phyloP scores from a whole-genome alignment of 257 asterid species.

The Solanum rostratum region DNA sequence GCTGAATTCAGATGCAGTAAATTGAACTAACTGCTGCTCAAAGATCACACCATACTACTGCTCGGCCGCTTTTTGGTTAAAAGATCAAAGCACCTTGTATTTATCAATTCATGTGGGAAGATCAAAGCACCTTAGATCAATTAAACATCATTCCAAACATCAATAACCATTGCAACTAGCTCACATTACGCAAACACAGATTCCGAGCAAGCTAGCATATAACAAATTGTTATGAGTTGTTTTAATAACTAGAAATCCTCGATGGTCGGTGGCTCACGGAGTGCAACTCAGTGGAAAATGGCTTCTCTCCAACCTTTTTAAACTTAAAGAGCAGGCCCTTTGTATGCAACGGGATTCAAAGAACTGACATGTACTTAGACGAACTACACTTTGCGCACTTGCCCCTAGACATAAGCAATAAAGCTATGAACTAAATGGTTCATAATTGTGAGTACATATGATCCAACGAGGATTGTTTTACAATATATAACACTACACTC shows the following conservation, averaged over 20 bases:
- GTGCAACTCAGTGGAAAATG: not conserved
- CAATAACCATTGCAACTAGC: not conserved
- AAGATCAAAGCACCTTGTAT: too few relatives aligned
- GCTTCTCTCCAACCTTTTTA: not conserved
- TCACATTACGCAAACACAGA: not conserved
- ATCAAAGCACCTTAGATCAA: too few relatives aligned
- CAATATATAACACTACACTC: not conserved
- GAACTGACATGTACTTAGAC: not conserved
- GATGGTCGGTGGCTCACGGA: not conserved
- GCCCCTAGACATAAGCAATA: not conserved
- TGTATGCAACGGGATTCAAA: not conserved
- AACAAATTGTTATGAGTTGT: not conserved
- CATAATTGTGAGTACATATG: not conserved
- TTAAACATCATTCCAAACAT: not conserved
- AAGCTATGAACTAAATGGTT: not conserved
- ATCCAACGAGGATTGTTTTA: not conserved
- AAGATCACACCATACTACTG: too few relatives aligned
- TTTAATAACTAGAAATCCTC: not conserved
- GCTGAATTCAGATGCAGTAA: too few relatives aligned
- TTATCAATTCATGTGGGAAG: too few relatives aligned
- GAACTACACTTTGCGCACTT: not conserved
- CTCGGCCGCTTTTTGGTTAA: too few relatives aligned
- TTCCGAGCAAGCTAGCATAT: not conserved
- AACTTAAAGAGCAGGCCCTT: not conserved
- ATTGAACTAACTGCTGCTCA: too few relatives aligned